Conservation (phyloP, 495 filamentous ascomycete genomes). For the Tirmania nivea region DNA sequence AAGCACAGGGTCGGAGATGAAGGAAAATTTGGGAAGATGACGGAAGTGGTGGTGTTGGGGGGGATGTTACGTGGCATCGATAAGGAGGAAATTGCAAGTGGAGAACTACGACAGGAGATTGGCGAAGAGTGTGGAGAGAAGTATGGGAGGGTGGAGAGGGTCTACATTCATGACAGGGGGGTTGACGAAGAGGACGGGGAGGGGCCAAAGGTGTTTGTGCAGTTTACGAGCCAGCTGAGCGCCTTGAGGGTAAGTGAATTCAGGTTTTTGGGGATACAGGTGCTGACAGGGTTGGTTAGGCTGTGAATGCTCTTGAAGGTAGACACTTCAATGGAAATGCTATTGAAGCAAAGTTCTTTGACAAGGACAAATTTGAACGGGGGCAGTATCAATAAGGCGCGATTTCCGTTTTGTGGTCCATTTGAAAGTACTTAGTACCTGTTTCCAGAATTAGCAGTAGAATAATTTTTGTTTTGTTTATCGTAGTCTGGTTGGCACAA, state of each 20-base stretch:
- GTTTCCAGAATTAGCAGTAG: too few species aligned
- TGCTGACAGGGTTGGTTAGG: slow-evolving; percentile 27
- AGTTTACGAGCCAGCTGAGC: slow-evolving; percentile 61
- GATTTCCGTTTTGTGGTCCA: not conserved
- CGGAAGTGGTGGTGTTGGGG: slow-evolving; percentile 51
- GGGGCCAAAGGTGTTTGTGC: slow-evolving; percentile 58
- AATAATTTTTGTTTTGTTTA: too few species aligned
- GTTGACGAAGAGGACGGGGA: slow-evolving; percentile 20
- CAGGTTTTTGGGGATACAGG: not conserved
- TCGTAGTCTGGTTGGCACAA: too few species aligned
- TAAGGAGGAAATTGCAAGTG: slow-evolving; percentile 31
- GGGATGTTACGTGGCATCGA: slow-evolving; percentile 72
- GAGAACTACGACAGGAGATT: slow-evolving; percentile 78
- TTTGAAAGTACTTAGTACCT: too few species aligned
- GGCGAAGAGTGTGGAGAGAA: slow-evolving; percentile 75
- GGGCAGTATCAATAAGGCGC: slow-evolving; percentile 35
- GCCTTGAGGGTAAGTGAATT: slow-evolving; percentile 46
- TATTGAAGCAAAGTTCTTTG: slow-evolving; percentile 58
- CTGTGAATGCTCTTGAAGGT: slow-evolving; percentile 69
- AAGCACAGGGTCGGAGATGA: slow-evolving; percentile 23
- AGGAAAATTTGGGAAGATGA: slow-evolving; percentile 51
- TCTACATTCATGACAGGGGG: slow-evolving; percentile 40
- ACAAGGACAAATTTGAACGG: slow-evolving; percentile 55
- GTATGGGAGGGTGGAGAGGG: slow-evolving; percentile 72
- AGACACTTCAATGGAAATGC: slow-evolving; percentile 68